phyloP scores from a whole-genome alignment of 75 land plant genomes.

The Pinus albicaulis region DNA sequence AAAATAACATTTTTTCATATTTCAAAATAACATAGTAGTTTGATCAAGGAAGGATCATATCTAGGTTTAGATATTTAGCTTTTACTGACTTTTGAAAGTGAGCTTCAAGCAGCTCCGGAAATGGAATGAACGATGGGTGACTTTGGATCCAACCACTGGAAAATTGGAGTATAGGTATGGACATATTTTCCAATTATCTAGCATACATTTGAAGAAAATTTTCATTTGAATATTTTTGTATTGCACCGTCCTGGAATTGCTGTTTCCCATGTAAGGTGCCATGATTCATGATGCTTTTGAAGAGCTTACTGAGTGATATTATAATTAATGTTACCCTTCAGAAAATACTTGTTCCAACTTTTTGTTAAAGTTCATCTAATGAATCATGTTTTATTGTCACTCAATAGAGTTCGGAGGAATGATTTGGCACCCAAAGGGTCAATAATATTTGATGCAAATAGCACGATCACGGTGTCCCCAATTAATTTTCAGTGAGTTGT shows the following conservation, averaged over 20 bases:
- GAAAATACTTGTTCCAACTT: background rate
- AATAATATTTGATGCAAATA: conserved; percentile 83
- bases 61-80: too few species aligned
- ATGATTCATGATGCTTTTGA: conserved; percentile 3
- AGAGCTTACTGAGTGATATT: background rate
- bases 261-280: conserved; percentile 2
- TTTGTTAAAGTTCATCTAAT: background rate
- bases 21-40: background rate
- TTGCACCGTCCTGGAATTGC: background rate
- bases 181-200: background rate
- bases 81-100: background rate
- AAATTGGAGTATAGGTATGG: conserved; percentile 96
- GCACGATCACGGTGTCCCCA: conserved; percentile 87
- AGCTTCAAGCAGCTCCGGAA: conserved; percentile 71
- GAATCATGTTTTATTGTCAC: background rate
- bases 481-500: conserved; percentile 90
- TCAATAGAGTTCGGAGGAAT: conserved; percentile 70
- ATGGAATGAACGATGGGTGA: conserved; percentile 98
- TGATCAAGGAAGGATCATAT: background rate
- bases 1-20: background rate
- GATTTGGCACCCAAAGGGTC: conserved; percentile 73
- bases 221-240: background rate
- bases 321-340: background rate
- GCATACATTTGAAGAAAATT: background rate
- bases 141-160: conserved; percentile 93